Evolutionary conservation across 192 early-diverging fungal genomes (phyloP).

Genomic region (Blastocladiella britannica): DNA sequence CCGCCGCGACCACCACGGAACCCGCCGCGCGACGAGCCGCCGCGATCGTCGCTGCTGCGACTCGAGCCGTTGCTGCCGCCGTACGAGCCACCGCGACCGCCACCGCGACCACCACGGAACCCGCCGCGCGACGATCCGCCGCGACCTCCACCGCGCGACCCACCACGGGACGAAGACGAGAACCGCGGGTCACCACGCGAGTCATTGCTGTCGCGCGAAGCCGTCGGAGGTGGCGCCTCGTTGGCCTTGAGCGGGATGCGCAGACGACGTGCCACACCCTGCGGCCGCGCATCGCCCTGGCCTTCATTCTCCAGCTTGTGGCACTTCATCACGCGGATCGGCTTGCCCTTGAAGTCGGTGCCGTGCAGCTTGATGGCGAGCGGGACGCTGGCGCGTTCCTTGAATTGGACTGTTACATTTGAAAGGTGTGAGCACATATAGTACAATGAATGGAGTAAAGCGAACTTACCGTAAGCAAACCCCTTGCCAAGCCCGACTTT

Average conservation of each 20-base stretch:
- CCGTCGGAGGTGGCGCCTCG: too few relatives aligned
- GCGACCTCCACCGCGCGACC: neutral
- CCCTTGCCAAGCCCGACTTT: conserved; percentile 81
- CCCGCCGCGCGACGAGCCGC: neutral
- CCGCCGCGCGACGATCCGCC: neutral
- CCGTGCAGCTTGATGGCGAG: conserved; percentile 60
- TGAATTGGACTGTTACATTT: conserved; percentile 3
- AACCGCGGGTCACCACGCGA: too few relatives aligned
- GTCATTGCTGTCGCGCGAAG: too few relatives aligned
- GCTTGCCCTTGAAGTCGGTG: conserved; percentile 39
- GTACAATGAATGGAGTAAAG: conserved; percentile 5
- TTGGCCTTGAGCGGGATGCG: too few relatives aligned
- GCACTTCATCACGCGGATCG: conserved; percentile 27
- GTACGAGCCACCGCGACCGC: neutral
- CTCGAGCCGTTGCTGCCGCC: neutral
- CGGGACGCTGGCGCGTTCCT: conserved; percentile 46
- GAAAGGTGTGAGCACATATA: neutral
- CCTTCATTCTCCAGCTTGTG: neutral
- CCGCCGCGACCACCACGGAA: neutral
- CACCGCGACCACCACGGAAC: too few relatives aligned
- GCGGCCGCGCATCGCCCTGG: neutral
- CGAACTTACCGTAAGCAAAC: conserved; percentile 79
- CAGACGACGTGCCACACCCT: too few relatives aligned
- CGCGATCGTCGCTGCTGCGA: neutral
- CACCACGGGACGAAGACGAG: too few relatives aligned